Evolutionary conservation across 148 eudicot species (phyloP), one percentile per base, ranked within the genome.

Genomic region (Bassia scoparia): DNA sequence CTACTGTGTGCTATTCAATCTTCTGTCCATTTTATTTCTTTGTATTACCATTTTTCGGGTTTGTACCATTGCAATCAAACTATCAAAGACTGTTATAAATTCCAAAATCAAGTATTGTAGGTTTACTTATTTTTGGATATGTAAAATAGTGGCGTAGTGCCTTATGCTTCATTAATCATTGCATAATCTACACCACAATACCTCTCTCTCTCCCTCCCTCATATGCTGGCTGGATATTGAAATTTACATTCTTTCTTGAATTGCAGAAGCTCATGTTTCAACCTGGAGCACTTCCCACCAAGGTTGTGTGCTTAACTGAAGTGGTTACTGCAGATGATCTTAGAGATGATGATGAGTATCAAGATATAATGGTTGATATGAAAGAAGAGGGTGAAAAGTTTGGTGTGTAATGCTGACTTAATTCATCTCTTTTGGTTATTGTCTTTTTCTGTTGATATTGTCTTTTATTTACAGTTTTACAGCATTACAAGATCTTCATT

Each of bases 311-410:
- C 75, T 69, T 81, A 74, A 92, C 98, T 52, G 81, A 92, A 77
- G 96, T 87, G 67, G 94, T 90, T 60, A 80, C 73, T 9, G 84
- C 82, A 13, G 96, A 93, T 70, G 96, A 90, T 84, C 93, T 93
- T 67, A 84, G 41, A 76, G 90, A 93, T 67, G 96, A 89, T 74
- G 90, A 84, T 34, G 98, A 88, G 82, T 93, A 93, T 76, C 87
- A 90, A 78, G 98, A 93, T 71, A 90, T 93, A 79, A 26, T 93
- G 82, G 90, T 84, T 78, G 96, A 93, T 85, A 90, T 93, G 96
- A 89, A 79, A 79, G 72, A 70, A n/a, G 96, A 93, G 84, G 89
- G 92, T 74, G 89, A 83, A 74, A 89, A 88, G 74, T 89, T 88
- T 78, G 93, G 97, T 90, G 65, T 76, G 74, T 80, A 30, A 4